phyloP scores from a whole-genome alignment of 2,329 filamentous ascomycete genomes.

The Cercospora nicotianae region DNA sequence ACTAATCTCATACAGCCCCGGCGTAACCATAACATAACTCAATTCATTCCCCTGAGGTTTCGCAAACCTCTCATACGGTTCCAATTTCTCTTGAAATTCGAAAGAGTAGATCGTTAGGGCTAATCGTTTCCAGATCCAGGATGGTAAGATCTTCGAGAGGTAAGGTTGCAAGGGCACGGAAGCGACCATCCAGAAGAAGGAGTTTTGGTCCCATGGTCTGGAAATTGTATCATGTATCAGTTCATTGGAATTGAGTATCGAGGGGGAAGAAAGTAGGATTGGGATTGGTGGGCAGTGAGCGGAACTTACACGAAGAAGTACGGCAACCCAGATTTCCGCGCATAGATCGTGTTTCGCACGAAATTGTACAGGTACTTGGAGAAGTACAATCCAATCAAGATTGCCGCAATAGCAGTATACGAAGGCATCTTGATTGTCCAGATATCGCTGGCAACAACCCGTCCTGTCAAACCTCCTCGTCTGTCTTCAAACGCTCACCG shows the following conservation, averaged over 20 bases:
- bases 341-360: conserved; percentile 28
- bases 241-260: too few relatives aligned
- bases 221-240: neutral
- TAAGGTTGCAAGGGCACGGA: conserved; percentile 27
- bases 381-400: conserved; percentile 24
- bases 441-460: too few relatives aligned
- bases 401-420: conserved; percentile 17
- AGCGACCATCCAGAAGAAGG: conserved; percentile 32
- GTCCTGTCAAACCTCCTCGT: too few relatives aligned
- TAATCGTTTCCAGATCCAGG: conserved; percentile 26
- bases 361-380: conserved; percentile 29
- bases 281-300: neutral
- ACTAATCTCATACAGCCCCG: conserved; percentile 29
- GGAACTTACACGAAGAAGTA: conserved; percentile 25
- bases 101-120: conserved; percentile 32
- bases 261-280: neutral
- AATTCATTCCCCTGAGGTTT: conserved; percentile 22
- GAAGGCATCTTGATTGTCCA: conserved; percentile 26
- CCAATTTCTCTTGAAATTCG: conserved; percentile 31
- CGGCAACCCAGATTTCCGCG: conserved; percentile 30
- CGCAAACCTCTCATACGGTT: conserved; percentile 22
- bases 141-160: conserved; percentile 23
- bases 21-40: conserved; percentile 29
- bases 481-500: too few relatives aligned
- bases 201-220: conserved; percentile 32